Conservation (phyloP, 192 early-diverging fungal species). For the Linnemannia hyalina region DNA sequence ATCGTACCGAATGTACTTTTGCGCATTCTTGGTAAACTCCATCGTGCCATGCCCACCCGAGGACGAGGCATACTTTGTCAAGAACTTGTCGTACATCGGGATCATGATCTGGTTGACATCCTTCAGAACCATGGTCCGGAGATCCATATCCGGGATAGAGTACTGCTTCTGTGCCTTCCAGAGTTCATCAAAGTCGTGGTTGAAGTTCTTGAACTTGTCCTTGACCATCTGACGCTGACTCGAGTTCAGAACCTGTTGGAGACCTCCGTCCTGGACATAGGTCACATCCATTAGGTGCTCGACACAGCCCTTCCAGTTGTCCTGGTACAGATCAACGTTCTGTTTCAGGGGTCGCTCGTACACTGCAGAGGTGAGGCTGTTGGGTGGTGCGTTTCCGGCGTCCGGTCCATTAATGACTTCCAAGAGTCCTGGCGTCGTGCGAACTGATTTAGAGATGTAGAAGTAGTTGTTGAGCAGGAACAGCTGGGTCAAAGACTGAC, state of each 20-base stretch:
- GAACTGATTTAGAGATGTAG: slow-evolving; percentile 77
- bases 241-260: slow-evolving; percentile 71
- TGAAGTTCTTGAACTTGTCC: slow-evolving; percentile 91
- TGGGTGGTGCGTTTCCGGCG: background rate
- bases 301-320: slow-evolving; percentile 83
- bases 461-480: slow-evolving; percentile 91
- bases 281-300: slow-evolving; percentile 81
- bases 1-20: slow-evolving; percentile 87
- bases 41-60: slow-evolving; percentile 64
- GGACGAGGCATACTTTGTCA: slow-evolving; percentile 71
- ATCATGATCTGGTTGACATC: slow-evolving; percentile 79
- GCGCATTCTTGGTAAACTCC: slow-evolving; percentile 86
- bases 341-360: slow-evolving; percentile 50
- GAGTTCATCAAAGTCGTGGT: slow-evolving; percentile 84
- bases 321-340: slow-evolving; percentile 63
- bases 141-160: slow-evolving; percentile 83
- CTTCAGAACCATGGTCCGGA: slow-evolving; percentile 75
- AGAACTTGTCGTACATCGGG: slow-evolving; percentile 84
- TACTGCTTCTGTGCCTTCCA: slow-evolving; percentile 77
- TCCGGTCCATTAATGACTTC: slow-evolving; percentile 46
- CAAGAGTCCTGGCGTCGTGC: slow-evolving; percentile 50
- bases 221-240: slow-evolving; percentile 82
- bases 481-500: slow-evolving; percentile 68
- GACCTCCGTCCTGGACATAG: slow-evolving; percentile 73
- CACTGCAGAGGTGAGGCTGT: slow-evolving; percentile 17